These are phyloP conservation scores for Picea sitchensis DNA, from an alignment of 75 land plant species.

Conservation along the genomic window DNA sequence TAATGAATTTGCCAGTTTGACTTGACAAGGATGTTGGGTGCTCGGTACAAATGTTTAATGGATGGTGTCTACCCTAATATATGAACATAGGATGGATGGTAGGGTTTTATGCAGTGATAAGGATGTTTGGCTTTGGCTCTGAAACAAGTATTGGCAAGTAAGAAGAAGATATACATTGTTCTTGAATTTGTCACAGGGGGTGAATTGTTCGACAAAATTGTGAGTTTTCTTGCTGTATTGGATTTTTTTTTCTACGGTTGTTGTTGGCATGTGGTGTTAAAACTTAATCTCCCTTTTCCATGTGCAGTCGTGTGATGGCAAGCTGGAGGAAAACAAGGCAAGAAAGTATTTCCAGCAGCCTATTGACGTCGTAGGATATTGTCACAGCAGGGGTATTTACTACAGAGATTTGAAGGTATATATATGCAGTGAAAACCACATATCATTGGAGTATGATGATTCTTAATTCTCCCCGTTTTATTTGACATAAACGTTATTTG, in stretches of 20 bases:
- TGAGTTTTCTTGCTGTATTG: conserved; percentile 20
- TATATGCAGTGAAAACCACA: too few species aligned
- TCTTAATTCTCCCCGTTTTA: too few species aligned
- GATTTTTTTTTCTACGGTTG: too few species aligned
- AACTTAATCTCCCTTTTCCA: not conserved
- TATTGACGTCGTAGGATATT: conserved; percentile 66
- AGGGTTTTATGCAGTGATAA: too few species aligned
- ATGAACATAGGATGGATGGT: too few species aligned
- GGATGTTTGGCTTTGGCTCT: too few species aligned
- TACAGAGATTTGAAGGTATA: conserved; percentile 77
- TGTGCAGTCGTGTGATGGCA: conserved; percentile 45
- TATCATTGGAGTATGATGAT: too few species aligned
- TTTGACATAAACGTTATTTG: not conserved
- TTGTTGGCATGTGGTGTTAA: too few species aligned
- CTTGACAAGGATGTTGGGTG: too few species aligned
- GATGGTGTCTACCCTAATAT: too few species aligned
- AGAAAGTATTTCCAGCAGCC: conserved; percentile 74
- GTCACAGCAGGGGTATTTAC: conserved; percentile 65
- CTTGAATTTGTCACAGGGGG: conserved; percentile 74
- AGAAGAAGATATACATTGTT: conserved; percentile 81
- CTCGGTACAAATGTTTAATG: too few species aligned
- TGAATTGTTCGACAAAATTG: conserved; percentile 79
- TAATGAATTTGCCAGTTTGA: too few species aligned
- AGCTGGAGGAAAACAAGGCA: conserved; percentile 39
- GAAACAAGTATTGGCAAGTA: conserved; percentile 83